Conservation (phyloP, 2,329 filamentous ascomycete species). For the Cucurbitaria berberidis region DNA sequence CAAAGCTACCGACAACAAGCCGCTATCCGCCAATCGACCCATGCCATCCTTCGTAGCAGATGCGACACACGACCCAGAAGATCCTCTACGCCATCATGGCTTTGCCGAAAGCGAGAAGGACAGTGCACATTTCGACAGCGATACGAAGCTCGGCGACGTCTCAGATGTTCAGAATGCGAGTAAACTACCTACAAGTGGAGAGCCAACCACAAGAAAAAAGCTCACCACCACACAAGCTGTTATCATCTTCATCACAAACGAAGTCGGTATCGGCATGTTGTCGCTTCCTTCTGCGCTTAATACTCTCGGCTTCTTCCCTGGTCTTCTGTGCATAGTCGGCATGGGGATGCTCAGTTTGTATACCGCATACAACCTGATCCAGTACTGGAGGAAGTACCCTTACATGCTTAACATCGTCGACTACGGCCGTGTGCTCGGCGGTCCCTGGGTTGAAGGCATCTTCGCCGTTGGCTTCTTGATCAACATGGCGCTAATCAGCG, state of each 20-base stretch:
- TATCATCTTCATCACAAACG: constrained; percentile 40
- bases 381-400: constrained; percentile 39
- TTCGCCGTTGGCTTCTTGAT: constrained; percentile 35
- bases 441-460: constrained; percentile 33
- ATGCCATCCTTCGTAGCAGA: constrained; percentile 30
- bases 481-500: constrained; percentile 39
- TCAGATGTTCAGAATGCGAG: constrained; percentile 32
- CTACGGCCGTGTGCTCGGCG: constrained; percentile 36
- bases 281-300: constrained; percentile 34
- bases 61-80: constrained; percentile 26
- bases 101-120: constrained; percentile 19
- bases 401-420: constrained; percentile 41
- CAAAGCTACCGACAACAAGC: constrained; percentile 19
- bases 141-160: constrained; percentile 30
- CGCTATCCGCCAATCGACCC: constrained; percentile 24
- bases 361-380: constrained; percentile 38
- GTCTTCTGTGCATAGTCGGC: constrained; percentile 30
- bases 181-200: constrained; percentile 11
- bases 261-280: constrained; percentile 40
- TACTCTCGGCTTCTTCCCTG: constrained; percentile 35
- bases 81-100: constrained; percentile 16
- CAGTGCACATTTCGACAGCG: constrained; percentile 25
- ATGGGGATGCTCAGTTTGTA: constrained; percentile 36
- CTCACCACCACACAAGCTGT: constrained; percentile 35
- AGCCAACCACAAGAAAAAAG: constrained; percentile 21